These are phyloP conservation scores for Salvia rosmarinus DNA, from an alignment of 257 asterid species.

Conservation along the genomic window DNA sequence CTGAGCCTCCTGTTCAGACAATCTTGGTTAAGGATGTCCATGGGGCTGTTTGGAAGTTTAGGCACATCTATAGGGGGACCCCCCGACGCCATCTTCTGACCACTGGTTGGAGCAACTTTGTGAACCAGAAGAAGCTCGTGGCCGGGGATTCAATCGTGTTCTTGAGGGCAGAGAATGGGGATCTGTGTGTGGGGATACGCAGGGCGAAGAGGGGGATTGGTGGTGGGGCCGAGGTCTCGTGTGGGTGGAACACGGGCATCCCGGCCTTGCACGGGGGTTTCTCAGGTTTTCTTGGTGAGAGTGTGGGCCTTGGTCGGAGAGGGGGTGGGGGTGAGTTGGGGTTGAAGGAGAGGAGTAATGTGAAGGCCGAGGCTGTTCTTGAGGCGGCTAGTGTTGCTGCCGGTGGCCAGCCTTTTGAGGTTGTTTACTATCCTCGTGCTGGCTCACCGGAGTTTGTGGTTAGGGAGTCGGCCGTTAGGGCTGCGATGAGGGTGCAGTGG, in stretches of 20 bases:
- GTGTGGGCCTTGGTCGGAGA: slow-evolving; percentile 34
- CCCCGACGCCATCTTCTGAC: slow-evolving; percentile 78
- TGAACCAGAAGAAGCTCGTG: slow-evolving; percentile 79
- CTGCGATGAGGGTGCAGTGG: slow-evolving; percentile 70
- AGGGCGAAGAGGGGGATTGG: slow-evolving; percentile 72
- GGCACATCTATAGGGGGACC: slow-evolving; percentile 82
- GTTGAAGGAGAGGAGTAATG: slow-evolving; percentile 44
- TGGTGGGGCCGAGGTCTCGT: slow-evolving; percentile 51
- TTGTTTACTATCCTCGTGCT: slow-evolving; percentile 66
- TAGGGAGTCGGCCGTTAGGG: slow-evolving; percentile 57
- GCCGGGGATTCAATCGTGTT: slow-evolving; percentile 85
- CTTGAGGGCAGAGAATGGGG: slow-evolving; percentile 75
- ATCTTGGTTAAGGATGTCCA: slow-evolving; percentile 75
- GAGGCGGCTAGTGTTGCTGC: slow-evolving; percentile 67
- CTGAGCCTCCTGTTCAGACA: slow-evolving; percentile 86
- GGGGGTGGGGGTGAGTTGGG: slow-evolving; percentile 41
- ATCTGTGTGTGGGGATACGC: slow-evolving; percentile 67
- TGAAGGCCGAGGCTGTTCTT: slow-evolving; percentile 55
- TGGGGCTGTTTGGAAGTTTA: slow-evolving; percentile 66
- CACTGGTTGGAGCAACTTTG: slow-evolving; percentile 86
- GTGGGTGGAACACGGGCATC: slow-evolving; percentile 66
- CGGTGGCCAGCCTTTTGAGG: slow-evolving; percentile 62
- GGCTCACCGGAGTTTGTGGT: slow-evolving; percentile 85
- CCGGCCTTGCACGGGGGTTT: slow-evolving; percentile 42
- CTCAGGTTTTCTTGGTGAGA: slow-evolving; percentile 47